Evolutionary conservation across 306 rosid genomes (phyloP).

Genomic region (Acacia confusa): DNA sequence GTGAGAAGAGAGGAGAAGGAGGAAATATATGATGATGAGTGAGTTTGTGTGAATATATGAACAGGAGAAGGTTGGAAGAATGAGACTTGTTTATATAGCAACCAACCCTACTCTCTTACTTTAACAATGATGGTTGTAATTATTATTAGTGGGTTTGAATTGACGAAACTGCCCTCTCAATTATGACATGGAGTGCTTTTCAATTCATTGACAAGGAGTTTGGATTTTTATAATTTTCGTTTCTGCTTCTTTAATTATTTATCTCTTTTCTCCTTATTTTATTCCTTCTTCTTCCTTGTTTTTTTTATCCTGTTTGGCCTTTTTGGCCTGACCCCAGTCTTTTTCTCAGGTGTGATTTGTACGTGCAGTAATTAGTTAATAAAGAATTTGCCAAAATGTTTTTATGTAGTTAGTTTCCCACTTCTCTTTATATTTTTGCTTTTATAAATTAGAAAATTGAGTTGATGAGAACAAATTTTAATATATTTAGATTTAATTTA

Average conservation of each 20-base stretch:
- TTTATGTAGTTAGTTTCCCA: background rate
- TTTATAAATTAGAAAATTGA: background rate
- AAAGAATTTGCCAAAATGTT: background rate
- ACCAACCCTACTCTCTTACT: slow-evolving; percentile 27
- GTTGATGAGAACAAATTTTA: background rate
- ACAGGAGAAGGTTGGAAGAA: slow-evolving; percentile 26
- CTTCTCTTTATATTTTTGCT: background rate
- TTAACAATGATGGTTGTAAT: slow-evolving; percentile 19
- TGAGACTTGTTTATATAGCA: slow-evolving; percentile 48
- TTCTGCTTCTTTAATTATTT: background rate
- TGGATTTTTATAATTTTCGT: background rate
- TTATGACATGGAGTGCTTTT: background rate
- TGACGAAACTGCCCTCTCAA: slow-evolving; percentile 48
- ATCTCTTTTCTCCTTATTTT: background rate
- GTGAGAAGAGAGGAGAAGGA: background rate
- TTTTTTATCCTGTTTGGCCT: background rate
- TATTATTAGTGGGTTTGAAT: slow-evolving; percentile 29
- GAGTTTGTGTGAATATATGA: slow-evolving; percentile 11
- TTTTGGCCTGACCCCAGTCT: background rate
- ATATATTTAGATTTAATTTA: background rate
- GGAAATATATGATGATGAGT: background rate
- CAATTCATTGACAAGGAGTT: background rate
- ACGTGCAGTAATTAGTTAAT: background rate
- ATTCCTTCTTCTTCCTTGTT: background rate
- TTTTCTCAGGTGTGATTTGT: background rate